Conservation (phyloP, 2,329 filamentous ascomycete species). For the Penicillium sp. region DNA sequence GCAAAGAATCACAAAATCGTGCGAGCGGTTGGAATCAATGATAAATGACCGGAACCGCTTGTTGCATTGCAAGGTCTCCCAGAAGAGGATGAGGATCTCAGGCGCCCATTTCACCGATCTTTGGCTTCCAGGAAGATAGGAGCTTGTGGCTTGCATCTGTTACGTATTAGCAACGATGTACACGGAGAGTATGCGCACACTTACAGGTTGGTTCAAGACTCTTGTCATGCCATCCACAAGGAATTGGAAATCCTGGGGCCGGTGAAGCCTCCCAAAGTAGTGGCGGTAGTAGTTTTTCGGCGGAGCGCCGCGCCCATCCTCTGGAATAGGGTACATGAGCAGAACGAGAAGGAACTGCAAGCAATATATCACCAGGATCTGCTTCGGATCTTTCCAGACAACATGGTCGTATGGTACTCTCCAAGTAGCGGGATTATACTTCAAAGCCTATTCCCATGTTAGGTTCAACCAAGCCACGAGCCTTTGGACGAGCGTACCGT, state of each 20-base stretch:
- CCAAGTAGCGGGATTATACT: slow-evolving; percentile 94
- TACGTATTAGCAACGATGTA: background rate
- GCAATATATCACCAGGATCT: slow-evolving; percentile 85
- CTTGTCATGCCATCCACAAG: slow-evolving; percentile 90
- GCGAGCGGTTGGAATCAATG: slow-evolving; percentile 86
- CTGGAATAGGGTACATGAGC: slow-evolving; percentile 81
- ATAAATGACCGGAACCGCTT: slow-evolving; percentile 95
- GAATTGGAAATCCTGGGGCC: slow-evolving; percentile 96
- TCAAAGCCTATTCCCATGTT: slow-evolving; percentile 62
- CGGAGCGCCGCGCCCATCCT: slow-evolving; percentile 58
- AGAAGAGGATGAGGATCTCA: slow-evolving; percentile 95
- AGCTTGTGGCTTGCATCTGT: slow-evolving; percentile 73
- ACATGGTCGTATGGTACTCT: slow-evolving; percentile 89
- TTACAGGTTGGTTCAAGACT: slow-evolving; percentile 77
- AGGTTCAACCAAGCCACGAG: background rate
- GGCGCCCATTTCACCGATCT: slow-evolving; percentile 78
- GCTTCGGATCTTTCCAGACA: slow-evolving; percentile 84
- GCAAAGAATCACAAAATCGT: slow-evolving; percentile 86
- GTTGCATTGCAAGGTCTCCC: slow-evolving; percentile 96
- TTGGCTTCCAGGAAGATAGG: slow-evolving; percentile 82
- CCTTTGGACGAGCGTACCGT: slow-evolving; percentile 57
- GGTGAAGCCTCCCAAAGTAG: slow-evolving; percentile 81
- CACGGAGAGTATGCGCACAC: slow-evolving; percentile 4
- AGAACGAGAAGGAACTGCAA: slow-evolving; percentile 83
- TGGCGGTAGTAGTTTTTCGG: slow-evolving; percentile 92